Evolutionary conservation across 202 grass and related monocot species (phyloP), one percentile per base, ranked within the genome.

Genomic region (Bolboschoenoplectus hybrid): DNA sequence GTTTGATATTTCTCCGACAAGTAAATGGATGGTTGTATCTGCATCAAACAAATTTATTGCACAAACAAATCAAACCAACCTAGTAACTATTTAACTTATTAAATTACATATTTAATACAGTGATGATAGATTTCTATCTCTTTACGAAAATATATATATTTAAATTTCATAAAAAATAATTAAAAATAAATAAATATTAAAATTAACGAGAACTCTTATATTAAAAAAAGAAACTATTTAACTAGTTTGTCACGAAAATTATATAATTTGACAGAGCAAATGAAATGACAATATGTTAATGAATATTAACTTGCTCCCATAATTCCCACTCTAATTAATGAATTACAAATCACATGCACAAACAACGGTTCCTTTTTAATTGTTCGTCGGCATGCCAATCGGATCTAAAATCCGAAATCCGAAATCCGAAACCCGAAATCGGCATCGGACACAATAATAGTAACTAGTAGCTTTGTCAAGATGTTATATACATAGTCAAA

Each of bases 251-350:
- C 74, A 79, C 40, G 51, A 6, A 5, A 58, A 79, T 41, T 79
- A 79, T 58, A 7, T 79, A 56, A 79, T 53, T 60, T 58, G 14
- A 6, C 9, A 58, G 52, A 58, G 7, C 35, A 2, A 79, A 79
- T 79, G 32, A 79, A 58, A 79, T 19, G 51, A n/a, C 75, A 60
- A 3, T 10, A 17, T 58, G 75, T 79, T 78, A n/a, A n/a, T n/a
- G n/a, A n/a, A n/a, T n/a, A n/a, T n/a, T n/a, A n/a, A n/a, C n/a
- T n/a, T n/a, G 52, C 13, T 10, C 75, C 13, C 50, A 2, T 79
- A 41, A 10, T 58, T 79, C 35, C 0, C 2, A 78, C 46, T 76
- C 73, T 14, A 36, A 46, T 16, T 14, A 36, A 46, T 16, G 69
- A 35, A 75, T 52, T 34, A 13, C n/a, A 34, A 75, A 52, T 75